Percentiles rank a stretch among this genome's conserved stretches.
Conservation (phyloP, 768 basidiomycete genomes). For the Suillus luteus region DNA sequence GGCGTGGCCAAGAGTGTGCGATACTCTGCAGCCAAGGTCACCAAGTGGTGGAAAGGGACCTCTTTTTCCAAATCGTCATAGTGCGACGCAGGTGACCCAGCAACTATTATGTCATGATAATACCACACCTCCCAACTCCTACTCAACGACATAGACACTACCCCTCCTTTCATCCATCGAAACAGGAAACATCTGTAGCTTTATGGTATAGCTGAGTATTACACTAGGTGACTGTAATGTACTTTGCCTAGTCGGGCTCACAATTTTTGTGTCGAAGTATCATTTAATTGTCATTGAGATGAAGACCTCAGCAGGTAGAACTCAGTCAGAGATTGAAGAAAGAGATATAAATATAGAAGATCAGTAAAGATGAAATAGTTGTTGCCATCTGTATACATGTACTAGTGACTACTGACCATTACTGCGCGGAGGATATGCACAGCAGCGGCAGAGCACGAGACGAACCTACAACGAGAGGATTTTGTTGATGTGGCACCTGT, state of each 20-base stretch:
- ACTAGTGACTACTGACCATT: too few species aligned
- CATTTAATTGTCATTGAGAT: not conserved
- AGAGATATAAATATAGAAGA: not conserved
- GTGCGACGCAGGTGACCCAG: not conserved
- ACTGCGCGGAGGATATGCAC: too few species aligned
- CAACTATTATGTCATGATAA: not conserved
- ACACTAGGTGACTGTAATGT: not conserved
- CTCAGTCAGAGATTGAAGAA: not conserved
- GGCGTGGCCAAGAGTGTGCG: conserved; percentile 77
- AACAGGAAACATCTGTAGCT: conserved; percentile 1
- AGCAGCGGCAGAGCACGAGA: too few species aligned
- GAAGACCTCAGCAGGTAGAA: not conserved
- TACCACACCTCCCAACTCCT: not conserved
- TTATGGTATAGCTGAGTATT: conserved; percentile 4
- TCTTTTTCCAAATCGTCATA: conserved; percentile 17
- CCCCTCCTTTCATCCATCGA: not conserved
- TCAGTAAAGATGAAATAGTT: too few species aligned
- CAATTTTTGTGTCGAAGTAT: not conserved
- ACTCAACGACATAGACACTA: not conserved
- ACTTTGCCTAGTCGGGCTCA: not conserved
- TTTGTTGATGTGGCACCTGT: too few species aligned
- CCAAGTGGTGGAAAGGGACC: conserved; percentile 75
- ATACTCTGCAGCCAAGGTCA: conserved; percentile 75
- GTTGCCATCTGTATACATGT: too few species aligned
- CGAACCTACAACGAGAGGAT: too few species aligned